These are phyloP conservation scores for Blastomyces parvus DNA, from an alignment of 2,329 filamentous ascomycete genomes.

Conservation along the genomic window DNA sequence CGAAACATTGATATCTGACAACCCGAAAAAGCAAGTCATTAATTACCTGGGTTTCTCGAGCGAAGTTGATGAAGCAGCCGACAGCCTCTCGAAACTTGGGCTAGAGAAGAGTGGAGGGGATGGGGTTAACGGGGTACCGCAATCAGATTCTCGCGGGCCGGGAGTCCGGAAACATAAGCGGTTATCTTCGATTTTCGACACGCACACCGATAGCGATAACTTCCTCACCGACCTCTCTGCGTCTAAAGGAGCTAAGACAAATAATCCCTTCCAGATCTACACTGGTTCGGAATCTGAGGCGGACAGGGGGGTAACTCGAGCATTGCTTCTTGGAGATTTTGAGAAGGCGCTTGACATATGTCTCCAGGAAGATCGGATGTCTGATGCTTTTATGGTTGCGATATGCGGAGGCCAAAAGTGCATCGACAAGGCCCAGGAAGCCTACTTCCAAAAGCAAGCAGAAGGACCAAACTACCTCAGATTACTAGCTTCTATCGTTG, in stretches of 20 bases:
- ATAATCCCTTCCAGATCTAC: slow-evolving; percentile 87
- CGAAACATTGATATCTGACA: slow-evolving; percentile 73
- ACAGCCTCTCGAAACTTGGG: slow-evolving; percentile 35
- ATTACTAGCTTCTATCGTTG: slow-evolving; percentile 79
- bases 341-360: slow-evolving; percentile 82
- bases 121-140: slow-evolving; percentile 35
- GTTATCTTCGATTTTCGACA: slow-evolving; percentile 72
- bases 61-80: slow-evolving; percentile 42
- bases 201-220: slow-evolving; percentile 62
- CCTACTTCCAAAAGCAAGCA: slow-evolving; percentile 76
- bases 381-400: slow-evolving; percentile 95
- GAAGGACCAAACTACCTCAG: slow-evolving; percentile 85
- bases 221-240: slow-evolving; percentile 79
- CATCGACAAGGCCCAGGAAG: slow-evolving; percentile 84
- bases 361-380: slow-evolving; percentile 77
- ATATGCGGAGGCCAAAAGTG: slow-evolving; percentile 92
- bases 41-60: slow-evolving; percentile 83
- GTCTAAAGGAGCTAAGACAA: slow-evolving; percentile 83
- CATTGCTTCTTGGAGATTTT: slow-evolving; percentile 84
- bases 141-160: slow-evolving; percentile 41
- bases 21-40: slow-evolving; percentile 75
- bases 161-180: slow-evolving; percentile 50
- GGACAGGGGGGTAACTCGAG: slow-evolving; percentile 77
- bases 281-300: slow-evolving; percentile 72
- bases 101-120: slow-evolving; percentile 27